A percentile compares a stretch with the other conserved stretches of the same genome.
Evolutionary conservation across 805 yeast species (phyloP).

Genomic region (Nakazawaea ishiwadae): DNA sequence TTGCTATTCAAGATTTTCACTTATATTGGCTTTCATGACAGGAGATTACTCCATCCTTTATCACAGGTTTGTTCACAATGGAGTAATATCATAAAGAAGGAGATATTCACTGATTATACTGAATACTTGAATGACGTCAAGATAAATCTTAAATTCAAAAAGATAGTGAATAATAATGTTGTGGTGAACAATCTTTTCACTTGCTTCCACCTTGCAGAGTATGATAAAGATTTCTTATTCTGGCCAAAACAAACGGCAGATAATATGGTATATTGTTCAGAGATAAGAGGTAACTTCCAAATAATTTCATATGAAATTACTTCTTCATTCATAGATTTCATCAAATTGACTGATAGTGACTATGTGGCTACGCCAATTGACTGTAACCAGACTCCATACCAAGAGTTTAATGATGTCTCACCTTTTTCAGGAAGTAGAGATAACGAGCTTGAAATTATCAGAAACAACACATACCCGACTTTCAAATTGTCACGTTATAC

Average conservation of each 20-base stretch:
- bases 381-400: background rate
- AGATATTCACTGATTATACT: conserved; percentile 1
- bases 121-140: conserved; percentile 3
- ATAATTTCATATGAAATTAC: conserved; percentile 5
- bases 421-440: conserved; percentile 2
- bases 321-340: background rate
- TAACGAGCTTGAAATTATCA: conserved; percentile 3
- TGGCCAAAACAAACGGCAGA: conserved; percentile 10
- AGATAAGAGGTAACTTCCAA: conserved; percentile 5
- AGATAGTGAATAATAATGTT: conserved; percentile 1
- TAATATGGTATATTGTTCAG: conserved; percentile 11
- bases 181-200: conserved; percentile 10
- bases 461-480: conserved; percentile 1
- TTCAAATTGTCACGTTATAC: conserved; percentile 6
- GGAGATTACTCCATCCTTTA: conserved; percentile 1
- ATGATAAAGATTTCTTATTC: conserved; percentile 11
- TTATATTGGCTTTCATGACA: conserved; percentile 1
- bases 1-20: conserved; percentile 3
- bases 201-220: conserved; percentile 11
- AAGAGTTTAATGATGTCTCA: conserved; percentile 6
- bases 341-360: background rate
- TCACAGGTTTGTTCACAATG: conserved; percentile 7
- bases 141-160: conserved; percentile 2
- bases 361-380: conserved; percentile 4
- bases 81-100: background rate